These are phyloP conservation scores for Pichia nanzhaoensis DNA, from an alignment of 805 yeast genomes.

Conservation along the genomic window DNA sequence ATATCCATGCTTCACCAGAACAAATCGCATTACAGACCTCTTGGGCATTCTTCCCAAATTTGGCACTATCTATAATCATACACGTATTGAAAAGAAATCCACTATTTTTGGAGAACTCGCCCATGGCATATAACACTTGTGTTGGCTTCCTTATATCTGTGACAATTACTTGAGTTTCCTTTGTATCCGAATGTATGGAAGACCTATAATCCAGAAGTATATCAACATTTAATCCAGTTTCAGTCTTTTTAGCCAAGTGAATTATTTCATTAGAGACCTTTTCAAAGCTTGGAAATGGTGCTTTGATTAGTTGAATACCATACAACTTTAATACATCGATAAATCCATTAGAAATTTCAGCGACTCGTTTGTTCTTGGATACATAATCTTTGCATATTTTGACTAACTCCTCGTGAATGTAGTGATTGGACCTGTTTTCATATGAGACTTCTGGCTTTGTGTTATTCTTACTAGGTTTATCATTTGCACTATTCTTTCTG, in stretches of 20 bases:
- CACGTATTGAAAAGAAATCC: conserved; percentile 8
- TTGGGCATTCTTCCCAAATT: neutral
- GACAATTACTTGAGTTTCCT: conserved; percentile 11
- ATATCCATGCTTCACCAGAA: conserved; percentile 1
- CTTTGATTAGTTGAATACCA: conserved; percentile 7
- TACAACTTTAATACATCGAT: conserved; percentile 3
- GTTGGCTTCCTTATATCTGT: neutral
- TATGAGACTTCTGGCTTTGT: neutral
- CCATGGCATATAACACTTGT: conserved; percentile 7
- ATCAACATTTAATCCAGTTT: neutral
- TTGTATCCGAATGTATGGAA: neutral
- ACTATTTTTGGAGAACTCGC: conserved; percentile 1
- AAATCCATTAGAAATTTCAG: conserved; percentile 2
- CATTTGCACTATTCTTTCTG: neutral
- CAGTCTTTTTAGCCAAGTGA: conserved; percentile 6
- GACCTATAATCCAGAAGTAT: conserved; percentile 10
- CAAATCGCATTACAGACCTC: conserved; percentile 1
- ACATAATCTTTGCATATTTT: neutral
- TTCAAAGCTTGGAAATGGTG: conserved; percentile 5
- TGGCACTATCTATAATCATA: neutral
- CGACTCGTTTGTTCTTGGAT: neutral
- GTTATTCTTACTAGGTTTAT: neutral
- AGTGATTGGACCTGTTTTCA: conserved; percentile 5
- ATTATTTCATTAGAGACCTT: conserved; percentile 4
- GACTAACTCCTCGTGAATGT: conserved; percentile 2